phyloP scores from a whole-genome alignment of 2,329 filamentous ascomycete species.

The Keithomyces neogunnii region DNA sequence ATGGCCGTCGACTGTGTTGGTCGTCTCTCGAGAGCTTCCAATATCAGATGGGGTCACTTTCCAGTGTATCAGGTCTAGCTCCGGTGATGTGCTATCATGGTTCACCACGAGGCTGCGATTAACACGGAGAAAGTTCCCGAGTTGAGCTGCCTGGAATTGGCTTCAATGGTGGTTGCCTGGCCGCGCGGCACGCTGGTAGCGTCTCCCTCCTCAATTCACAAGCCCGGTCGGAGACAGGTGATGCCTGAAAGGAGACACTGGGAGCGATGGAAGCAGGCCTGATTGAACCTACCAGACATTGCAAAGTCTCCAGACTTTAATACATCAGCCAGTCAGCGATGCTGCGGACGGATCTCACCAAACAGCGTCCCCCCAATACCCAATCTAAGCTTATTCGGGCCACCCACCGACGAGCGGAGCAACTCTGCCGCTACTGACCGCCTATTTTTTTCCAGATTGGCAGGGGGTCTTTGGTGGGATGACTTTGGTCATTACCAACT shows the following conservation, averaged over 20 bases:
- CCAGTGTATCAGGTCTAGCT: no score
- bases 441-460: neutral
- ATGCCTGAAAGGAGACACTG: neutral
- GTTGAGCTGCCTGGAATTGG: neutral
- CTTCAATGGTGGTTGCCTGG: neutral
- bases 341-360: no score
- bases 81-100: no score
- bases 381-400: neutral
- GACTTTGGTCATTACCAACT: neutral
- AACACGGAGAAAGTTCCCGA: neutral
- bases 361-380: no score
- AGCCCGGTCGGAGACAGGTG: neutral
- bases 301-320: neutral
- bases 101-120: no score
- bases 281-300: neutral
- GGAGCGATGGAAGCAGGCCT: no score
- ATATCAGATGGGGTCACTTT: no score
- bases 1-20: neutral
- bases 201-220: neutral
- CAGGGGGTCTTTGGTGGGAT: neutral
- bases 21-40: no score
- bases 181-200: neutral
- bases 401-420: neutral
- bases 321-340: no score
- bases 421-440: constrained; percentile 4